Percentiles rank a stretch among this genome's conserved stretches.
These are phyloP conservation scores for Trichoderma reesei DNA, from an alignment of 495 filamentous ascomycete genomes.

Conservation along the genomic window DNA sequence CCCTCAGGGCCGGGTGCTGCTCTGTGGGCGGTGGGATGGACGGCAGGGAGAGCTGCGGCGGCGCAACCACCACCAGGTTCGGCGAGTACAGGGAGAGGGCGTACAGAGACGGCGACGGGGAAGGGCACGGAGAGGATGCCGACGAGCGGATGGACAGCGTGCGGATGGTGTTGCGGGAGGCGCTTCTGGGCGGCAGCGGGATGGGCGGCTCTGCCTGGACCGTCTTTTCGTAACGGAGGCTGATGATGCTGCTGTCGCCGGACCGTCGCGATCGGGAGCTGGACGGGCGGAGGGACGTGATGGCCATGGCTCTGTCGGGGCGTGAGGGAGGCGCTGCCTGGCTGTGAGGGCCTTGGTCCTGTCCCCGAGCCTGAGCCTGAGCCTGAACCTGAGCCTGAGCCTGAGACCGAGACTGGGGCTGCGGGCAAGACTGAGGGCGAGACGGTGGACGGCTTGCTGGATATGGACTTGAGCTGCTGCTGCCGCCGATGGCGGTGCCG, in stretches of 20 bases:
- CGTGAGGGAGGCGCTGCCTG: background rate
- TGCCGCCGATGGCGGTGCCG: too few species aligned
- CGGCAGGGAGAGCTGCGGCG: conserved; percentile 17
- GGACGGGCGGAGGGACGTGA: conserved; percentile 23
- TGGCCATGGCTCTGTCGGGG: conserved; percentile 3
- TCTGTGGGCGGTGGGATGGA: conserved; percentile 35
- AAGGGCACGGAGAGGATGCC: too few species aligned
- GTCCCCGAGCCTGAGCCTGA: too few species aligned
- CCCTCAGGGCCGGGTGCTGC: conserved; percentile 38
- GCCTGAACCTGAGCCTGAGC: too few species aligned
- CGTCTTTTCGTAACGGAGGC: conserved; percentile 47
- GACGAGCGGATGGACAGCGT: background rate
- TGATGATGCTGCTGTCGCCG: conserved; percentile 39
- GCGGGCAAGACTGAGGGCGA: too few species aligned
- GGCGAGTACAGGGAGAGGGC: conserved; percentile 10
- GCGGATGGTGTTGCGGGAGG: conserved; percentile 18
- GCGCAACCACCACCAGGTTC: conserved; percentile 23
- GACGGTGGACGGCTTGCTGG: too few species aligned
- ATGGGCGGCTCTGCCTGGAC: conserved; percentile 45
- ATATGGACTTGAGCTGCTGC: background rate
- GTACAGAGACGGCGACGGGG: conserved; percentile 15
- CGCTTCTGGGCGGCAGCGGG: conserved; percentile 35
- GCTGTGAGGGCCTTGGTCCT: background rate
- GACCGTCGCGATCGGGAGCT: conserved; percentile 24
- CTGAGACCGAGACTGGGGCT: too few species aligned